Conservation (phyloP, 148 eudicot species). For the Nepenthes gracilis region DNA sequence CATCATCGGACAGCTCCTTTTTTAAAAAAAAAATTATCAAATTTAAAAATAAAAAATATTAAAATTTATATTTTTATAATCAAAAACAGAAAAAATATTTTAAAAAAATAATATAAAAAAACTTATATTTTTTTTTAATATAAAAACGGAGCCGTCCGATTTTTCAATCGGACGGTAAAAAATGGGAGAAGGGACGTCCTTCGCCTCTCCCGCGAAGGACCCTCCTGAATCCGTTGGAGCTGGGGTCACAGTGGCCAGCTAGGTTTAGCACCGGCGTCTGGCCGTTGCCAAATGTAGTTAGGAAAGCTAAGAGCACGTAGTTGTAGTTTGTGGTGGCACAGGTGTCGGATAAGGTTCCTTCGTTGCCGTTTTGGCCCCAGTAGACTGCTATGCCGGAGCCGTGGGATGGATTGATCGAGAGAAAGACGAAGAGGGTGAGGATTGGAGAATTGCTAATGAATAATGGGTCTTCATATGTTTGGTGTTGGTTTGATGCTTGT, state of each 20-base stretch:
- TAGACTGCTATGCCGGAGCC: slow-evolving; percentile 48
- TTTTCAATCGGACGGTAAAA: too few relatives aligned
- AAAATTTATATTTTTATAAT: too few relatives aligned
- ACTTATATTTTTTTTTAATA: too few relatives aligned
- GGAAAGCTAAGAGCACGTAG: slow-evolving; percentile 50
- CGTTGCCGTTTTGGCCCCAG: slow-evolving; percentile 74
- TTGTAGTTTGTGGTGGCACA: slow-evolving; percentile 42
- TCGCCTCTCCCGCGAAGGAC: too few relatives aligned
- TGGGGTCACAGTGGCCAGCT: slow-evolving; percentile 66
- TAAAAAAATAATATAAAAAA: too few relatives aligned
- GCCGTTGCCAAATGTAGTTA: slow-evolving; percentile 39
- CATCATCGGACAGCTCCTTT: too few relatives aligned
- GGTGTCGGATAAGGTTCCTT: slow-evolving; percentile 36
- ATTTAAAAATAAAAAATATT: too few relatives aligned
- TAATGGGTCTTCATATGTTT: background rate
- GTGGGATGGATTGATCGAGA: slow-evolving; percentile 7
- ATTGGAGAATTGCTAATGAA: background rate
- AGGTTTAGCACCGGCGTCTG: slow-evolving; percentile 57
- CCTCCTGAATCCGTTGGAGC: slow-evolving; percentile 9
- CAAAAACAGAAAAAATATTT: too few relatives aligned
- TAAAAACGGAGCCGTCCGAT: too few relatives aligned
- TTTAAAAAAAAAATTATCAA: too few relatives aligned
- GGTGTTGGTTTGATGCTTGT: background rate
- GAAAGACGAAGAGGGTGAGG: slow-evolving; percentile 6
- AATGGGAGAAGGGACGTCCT: too few relatives aligned